phyloP scores from a whole-genome alignment of 345 rosid genomes.

The Angophora floribunda region DNA sequence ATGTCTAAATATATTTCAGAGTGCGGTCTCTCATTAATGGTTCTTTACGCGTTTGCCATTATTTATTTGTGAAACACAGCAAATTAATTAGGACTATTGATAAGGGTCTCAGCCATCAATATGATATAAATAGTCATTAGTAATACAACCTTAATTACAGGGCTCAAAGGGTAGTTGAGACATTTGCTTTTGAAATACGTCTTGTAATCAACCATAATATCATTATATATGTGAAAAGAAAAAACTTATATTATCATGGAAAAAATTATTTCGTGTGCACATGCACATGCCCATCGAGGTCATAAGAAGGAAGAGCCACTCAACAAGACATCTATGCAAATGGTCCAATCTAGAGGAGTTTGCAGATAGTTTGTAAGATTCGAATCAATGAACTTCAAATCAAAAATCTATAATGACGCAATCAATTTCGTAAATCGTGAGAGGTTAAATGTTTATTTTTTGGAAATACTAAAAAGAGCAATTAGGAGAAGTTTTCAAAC shows the following conservation, averaged over 20 bases:
- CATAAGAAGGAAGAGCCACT: background rate
- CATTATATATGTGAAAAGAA: background rate
- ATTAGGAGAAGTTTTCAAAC: background rate
- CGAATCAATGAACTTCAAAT: fast-evolving
- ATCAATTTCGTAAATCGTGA: background rate
- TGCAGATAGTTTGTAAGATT: no score
- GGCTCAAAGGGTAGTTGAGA: background rate
- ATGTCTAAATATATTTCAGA: background rate
- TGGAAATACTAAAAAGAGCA: background rate
- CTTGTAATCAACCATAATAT: no score
- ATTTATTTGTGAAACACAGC: background rate
- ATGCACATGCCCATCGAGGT: background rate
- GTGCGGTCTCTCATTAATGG: background rate
- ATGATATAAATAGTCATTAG: background rate
- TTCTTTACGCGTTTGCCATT: background rate
- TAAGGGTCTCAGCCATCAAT: background rate
- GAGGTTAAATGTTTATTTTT: background rate
- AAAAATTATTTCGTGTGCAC: background rate
- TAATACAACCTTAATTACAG: background rate
- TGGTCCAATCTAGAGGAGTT: background rate
- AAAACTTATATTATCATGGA: background rate
- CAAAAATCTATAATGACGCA: background rate
- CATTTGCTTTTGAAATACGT: background rate
- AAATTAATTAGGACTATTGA: background rate
- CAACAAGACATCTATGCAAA: background rate